phyloP scores from a whole-genome alignment of 108 stramenopile genomes.

The Cyclostephanos invisitatus region DNA sequence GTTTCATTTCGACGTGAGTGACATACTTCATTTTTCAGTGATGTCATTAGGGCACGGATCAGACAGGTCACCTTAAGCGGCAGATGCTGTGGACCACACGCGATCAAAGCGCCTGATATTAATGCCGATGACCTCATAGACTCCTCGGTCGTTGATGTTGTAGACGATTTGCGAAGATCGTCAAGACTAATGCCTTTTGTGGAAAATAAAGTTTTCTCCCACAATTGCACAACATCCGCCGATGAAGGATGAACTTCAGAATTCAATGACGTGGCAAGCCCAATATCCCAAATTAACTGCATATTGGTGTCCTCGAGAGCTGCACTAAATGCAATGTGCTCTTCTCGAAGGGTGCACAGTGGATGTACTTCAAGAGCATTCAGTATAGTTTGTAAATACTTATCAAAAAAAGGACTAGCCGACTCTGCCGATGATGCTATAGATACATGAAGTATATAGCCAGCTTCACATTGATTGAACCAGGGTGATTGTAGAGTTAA shows the following conservation, averaged over 20 bases:
- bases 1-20: conserved; percentile 19
- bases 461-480: conserved; percentile 52
- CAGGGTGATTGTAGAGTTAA: conserved; percentile 48
- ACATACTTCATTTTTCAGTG: conserved; percentile 67
- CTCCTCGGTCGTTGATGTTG: conserved; percentile 18
- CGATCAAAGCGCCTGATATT: conserved; percentile 53
- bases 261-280: conserved; percentile 15
- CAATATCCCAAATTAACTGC: conserved; percentile 31
- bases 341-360: conserved; percentile 14
- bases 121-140: conserved; percentile 48
- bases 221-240: conserved; percentile 9
- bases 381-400: conserved; percentile 20
- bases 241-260: neutral
- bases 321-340: conserved; percentile 1
- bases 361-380: conserved; percentile 5
- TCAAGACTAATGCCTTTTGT: conserved; percentile 31
- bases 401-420: conserved; percentile 7
- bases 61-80: conserved; percentile 71
- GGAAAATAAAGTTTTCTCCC: conserved; percentile 12
- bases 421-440: conserved; percentile 12
- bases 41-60: conserved; percentile 74
- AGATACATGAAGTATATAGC: conserved; percentile 36
- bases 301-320: conserved; percentile 21
- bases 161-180: conserved; percentile 15
- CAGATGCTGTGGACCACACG: conserved; percentile 36